Percentiles rank a stretch among this genome's conserved stretches.
Evolutionary conservation across 2,329 filamentous ascomycete species (phyloP).

Genomic region (Calonectria leucothoes): DNA sequence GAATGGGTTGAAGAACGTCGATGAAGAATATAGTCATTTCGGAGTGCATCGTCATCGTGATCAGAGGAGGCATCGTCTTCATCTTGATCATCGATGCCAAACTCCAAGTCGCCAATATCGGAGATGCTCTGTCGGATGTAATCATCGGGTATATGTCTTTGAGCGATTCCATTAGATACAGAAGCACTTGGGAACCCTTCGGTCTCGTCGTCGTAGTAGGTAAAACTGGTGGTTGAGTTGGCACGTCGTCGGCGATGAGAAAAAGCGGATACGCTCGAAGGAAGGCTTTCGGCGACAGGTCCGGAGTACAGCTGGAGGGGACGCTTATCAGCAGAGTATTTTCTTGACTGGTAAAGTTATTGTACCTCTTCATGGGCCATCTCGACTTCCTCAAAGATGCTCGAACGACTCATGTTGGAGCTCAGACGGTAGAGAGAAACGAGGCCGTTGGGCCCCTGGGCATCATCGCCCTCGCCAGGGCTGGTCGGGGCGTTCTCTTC

Average conservation of each 20-base stretch:
- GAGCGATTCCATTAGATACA: slow-evolving; percentile 45
- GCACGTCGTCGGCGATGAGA: slow-evolving; percentile 83
- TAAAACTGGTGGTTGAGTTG: slow-evolving; percentile 89
- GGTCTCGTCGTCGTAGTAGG: slow-evolving; percentile 81
- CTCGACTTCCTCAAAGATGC: slow-evolving; percentile 94
- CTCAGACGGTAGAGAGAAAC: slow-evolving; percentile 69
- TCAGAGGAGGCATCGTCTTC: slow-evolving; percentile 54
- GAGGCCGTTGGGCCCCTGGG: slow-evolving; percentile 35
- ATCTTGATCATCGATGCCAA: slow-evolving; percentile 53
- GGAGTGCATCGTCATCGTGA: slow-evolving; percentile 53
- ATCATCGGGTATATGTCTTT: slow-evolving; percentile 36
- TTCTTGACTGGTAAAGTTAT: neutral
- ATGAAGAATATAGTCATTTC: slow-evolving; percentile 62
- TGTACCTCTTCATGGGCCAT: slow-evolving; percentile 95
- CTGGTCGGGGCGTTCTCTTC: slow-evolving; percentile 41
- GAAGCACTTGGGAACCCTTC: slow-evolving; percentile 47
- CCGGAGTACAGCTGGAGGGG: slow-evolving; percentile 81
- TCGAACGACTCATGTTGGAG: slow-evolving; percentile 79
- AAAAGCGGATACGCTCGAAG: slow-evolving; percentile 92
- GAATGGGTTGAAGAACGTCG: slow-evolving; percentile 73
- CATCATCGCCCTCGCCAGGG: slow-evolving; percentile 32
- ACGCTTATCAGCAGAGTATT: slow-evolving; percentile 26
- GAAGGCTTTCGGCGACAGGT: slow-evolving; percentile 94
- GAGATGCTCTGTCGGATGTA: slow-evolving; percentile 47
- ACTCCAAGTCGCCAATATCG: slow-evolving; percentile 54